These are phyloP conservation scores for Bauhinia variegata DNA, from an alignment of 306 rosid species.

Conservation along the genomic window DNA sequence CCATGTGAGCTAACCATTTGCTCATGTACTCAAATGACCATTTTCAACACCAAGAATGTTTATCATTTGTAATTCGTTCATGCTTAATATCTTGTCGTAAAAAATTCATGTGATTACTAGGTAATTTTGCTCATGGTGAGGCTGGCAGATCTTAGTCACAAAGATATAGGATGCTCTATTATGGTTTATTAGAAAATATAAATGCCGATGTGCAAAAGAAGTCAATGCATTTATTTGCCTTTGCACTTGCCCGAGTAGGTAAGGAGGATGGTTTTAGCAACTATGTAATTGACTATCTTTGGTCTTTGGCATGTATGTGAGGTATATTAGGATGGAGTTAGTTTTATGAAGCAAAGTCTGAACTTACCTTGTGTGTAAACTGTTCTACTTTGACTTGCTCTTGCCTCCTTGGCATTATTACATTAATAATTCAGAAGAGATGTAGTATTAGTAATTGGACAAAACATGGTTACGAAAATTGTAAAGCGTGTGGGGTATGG, in stretches of 20 bases:
- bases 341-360: neutral
- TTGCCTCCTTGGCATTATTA: too few relatives aligned
- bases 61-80: slow-evolving; percentile 19
- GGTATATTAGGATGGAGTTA: neutral
- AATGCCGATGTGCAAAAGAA: neutral
- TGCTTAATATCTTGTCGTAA: neutral
- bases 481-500: too few relatives aligned
- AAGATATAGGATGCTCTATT: neutral
- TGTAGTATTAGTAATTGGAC: too few relatives aligned
- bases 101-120: neutral
- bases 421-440: too few relatives aligned
- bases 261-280: neutral
- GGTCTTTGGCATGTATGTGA: too few relatives aligned
- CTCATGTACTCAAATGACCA: slow-evolving; percentile 37
- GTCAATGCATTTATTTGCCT: neutral
- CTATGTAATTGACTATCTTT: neutral
- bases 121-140: neutral
- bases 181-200: neutral
- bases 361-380: too few relatives aligned
- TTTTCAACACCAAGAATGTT: slow-evolving; percentile 42
- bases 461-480: too few relatives aligned
- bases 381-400: too few relatives aligned
- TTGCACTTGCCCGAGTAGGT: too few relatives aligned
- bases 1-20: too few relatives aligned
- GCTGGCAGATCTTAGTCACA: neutral